Conservation (phyloP, 495 filamentous ascomycete species). For the Aspergillus ostianus region DNA sequence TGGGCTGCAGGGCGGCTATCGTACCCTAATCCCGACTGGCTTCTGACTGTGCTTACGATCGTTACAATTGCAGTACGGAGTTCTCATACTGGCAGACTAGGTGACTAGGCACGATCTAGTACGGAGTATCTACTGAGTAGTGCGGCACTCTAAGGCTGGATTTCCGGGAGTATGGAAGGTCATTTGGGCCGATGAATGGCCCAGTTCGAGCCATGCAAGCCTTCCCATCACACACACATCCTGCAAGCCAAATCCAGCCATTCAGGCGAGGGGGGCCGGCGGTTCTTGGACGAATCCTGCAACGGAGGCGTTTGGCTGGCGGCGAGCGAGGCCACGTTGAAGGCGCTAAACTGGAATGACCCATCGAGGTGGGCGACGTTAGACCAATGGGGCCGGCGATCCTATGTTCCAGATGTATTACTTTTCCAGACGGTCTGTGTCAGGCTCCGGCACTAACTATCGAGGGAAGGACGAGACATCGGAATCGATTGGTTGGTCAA, state of each 20-base stretch:
- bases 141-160: neutral
- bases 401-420: neutral
- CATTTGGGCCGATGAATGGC: neutral
- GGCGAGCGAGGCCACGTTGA: conserved; percentile 23
- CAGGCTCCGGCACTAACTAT: conserved; percentile 4
- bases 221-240: neutral
- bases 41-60: neutral
- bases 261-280: conserved; percentile 11
- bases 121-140: neutral
- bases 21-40: neutral
- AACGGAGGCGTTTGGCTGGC: conserved; percentile 20
- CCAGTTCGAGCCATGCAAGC: neutral
- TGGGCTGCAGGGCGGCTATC: neutral
- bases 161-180: neutral
- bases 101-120: no score
- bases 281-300: conserved; percentile 18
- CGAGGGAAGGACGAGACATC: conserved; percentile 6
- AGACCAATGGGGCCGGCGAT: conserved; percentile 13
- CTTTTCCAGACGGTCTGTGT: neutral
- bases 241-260: conserved; percentile 6
- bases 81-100: no score
- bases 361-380: conserved; percentile 3
- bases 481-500: conserved; percentile 16
- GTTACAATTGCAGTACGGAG: neutral
- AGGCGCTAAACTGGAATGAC: conserved; percentile 14